Conservation (phyloP, 176 grass and related monocot species). For the Saccharum officinarum region DNA sequence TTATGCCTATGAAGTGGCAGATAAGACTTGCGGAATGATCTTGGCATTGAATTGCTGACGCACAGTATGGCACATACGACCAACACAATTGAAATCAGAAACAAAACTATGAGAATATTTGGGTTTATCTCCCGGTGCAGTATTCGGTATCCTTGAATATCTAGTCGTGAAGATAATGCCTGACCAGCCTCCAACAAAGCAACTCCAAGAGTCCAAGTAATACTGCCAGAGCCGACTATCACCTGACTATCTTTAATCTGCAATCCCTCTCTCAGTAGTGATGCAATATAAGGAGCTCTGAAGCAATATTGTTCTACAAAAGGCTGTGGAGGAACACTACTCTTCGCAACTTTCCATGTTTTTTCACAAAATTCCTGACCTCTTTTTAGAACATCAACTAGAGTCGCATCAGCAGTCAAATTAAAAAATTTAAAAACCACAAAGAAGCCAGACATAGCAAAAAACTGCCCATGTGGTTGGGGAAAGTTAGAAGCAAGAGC, state of each 20-base stretch:
- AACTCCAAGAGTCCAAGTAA: constrained; percentile 94
- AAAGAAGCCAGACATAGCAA: constrained; percentile 94
- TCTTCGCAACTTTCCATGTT: constrained; percentile 85
- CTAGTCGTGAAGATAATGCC: constrained; percentile 57
- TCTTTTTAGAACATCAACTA: constrained; percentile 72
- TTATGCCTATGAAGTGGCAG: constrained; percentile 77
- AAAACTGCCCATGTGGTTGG: constrained; percentile 77
- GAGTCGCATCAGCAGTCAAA: constrained; percentile 73
- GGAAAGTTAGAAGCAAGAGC: constrained; percentile 65
- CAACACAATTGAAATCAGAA: constrained; percentile 70
- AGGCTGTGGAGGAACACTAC: constrained; percentile 86
- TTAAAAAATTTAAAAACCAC: constrained; percentile 98
- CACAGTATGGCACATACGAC: constrained; percentile 71
- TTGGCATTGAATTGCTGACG: constrained; percentile 65
- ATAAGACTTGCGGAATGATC: constrained; percentile 77
- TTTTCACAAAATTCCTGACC: constrained; percentile 87
- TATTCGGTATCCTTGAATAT: constrained; percentile 73
- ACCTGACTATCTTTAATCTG: constrained; percentile 86
- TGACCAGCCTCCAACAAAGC: constrained; percentile 84
- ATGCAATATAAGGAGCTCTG: constrained; percentile 81
- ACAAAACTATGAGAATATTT: constrained; percentile 68
- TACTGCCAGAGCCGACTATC: constrained; percentile 81
- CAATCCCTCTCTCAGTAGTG: constrained; percentile 90
- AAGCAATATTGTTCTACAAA: constrained; percentile 98
- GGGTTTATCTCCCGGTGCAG: constrained; percentile 68